Evolutionary conservation across 108 stramenopile species (phyloP).

Genomic region (Pseudonitzschia pungens): DNA sequence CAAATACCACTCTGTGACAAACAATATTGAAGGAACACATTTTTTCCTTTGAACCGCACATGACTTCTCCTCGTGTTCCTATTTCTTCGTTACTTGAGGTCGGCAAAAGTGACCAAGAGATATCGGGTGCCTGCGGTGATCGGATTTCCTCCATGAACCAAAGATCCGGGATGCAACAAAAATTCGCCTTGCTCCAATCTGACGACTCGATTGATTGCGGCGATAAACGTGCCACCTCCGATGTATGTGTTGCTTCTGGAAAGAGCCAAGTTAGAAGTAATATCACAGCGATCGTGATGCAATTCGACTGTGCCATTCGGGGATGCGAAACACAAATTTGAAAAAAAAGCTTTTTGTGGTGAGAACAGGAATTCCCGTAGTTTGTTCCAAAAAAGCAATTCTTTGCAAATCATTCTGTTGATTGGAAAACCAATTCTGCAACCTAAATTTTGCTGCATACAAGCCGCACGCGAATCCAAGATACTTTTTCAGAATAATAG

Average conservation of each 20-base stretch:
- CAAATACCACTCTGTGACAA: not conserved
- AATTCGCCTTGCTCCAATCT: conserved; percentile 70
- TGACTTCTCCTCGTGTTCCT: not conserved
- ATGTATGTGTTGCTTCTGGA: conserved; percentile 46
- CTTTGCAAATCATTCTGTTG: no score
- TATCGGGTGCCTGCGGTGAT: conserved; percentile 65
- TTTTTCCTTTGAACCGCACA: not conserved
- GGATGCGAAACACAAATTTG: not conserved
- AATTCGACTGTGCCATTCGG: conserved; percentile 48
- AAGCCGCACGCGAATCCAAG: no score
- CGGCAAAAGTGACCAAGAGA: conserved; percentile 74
- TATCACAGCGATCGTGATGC: conserved; percentile 76
- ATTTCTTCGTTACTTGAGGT: conserved; percentile 29
- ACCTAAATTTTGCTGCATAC: no score
- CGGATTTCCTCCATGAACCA: conserved; percentile 68
- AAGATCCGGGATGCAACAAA: conserved; percentile 68
- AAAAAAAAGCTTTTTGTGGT: not conserved
- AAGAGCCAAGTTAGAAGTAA: conserved; percentile 72
- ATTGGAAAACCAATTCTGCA: no score
- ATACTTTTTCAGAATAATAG: no score
- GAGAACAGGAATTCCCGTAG: not conserved
- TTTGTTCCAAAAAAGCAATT: no score
- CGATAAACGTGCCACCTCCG: conserved; percentile 76
- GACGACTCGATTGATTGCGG: conserved; percentile 43
- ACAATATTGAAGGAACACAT: not conserved